A percentile compares a stretch with the other conserved stretches of the same genome.
phyloP scores from a whole-genome alignment of 768 basidiomycete genomes.

The Leccinum truebloodii region DNA sequence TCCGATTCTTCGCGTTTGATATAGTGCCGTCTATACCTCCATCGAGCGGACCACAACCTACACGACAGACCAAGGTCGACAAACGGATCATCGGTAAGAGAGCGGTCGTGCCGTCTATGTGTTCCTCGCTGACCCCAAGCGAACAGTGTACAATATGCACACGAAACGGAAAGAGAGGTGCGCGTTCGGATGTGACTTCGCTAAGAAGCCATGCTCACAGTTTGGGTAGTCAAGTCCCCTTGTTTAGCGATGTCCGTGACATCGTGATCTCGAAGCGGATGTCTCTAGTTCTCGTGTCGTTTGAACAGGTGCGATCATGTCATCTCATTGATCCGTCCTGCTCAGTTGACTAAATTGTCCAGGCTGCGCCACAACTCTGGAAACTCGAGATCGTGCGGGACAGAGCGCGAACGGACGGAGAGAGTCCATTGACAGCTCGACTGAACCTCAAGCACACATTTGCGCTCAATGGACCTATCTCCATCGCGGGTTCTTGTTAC shows the following conservation, averaged over 20 bases:
- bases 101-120: background rate
- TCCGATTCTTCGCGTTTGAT: slow-evolving; percentile 46
- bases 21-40: slow-evolving; percentile 47
- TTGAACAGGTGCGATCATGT: slow-evolving; percentile 24
- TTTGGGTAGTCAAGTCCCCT: slow-evolving; percentile 46
- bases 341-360: background rate
- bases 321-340: background rate
- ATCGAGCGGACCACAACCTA: slow-evolving; percentile 44
- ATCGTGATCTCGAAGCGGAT: slow-evolving; percentile 46
- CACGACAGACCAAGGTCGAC: slow-evolving; percentile 46
- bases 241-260: slow-evolving; percentile 54
- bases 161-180: slow-evolving; percentile 48
- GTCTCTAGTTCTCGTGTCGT: slow-evolving; percentile 43
- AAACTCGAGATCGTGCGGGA: slow-evolving; percentile 65
- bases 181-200: slow-evolving; percentile 13
- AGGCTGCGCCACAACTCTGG: slow-evolving; percentile 79
- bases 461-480: slow-evolving; percentile 57
- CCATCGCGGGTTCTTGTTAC: slow-evolving; percentile 79
- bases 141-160: slow-evolving; percentile 49
- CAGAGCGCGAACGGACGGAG: slow-evolving; percentile 34
- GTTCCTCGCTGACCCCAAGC: slow-evolving; percentile 2
- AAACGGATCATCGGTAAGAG: slow-evolving; percentile 52
- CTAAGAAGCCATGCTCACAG: background rate
- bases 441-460: slow-evolving; percentile 61
- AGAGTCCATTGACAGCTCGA: slow-evolving; percentile 20